phyloP scores from a whole-genome alignment of 140 eudicot species.

The Ambrosia hybrid region DNA sequence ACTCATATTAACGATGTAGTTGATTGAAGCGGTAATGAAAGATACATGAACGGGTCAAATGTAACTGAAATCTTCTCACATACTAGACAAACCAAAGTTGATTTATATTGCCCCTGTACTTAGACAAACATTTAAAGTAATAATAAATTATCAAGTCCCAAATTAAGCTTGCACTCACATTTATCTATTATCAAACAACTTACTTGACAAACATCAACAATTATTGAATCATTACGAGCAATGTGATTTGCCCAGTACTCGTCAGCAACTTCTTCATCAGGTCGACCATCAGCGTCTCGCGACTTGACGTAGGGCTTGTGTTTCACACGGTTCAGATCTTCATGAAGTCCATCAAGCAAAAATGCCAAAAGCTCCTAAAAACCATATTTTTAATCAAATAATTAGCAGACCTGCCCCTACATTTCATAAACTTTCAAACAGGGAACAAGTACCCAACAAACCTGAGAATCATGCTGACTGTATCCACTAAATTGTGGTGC shows the following conservation, averaged over 20 bases:
- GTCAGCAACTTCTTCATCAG: slow-evolving; percentile 99
- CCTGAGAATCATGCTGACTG: slow-evolving; percentile 99
- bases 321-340: slow-evolving; percentile 97
- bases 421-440: neutral
- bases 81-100: slow-evolving; percentile 91
- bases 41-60: slow-evolving; percentile 98
- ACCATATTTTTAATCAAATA: slow-evolving; percentile 18
- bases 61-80: slow-evolving; percentile 88
- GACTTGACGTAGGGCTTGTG: slow-evolving; percentile 91
- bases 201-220: slow-evolving; percentile 99
- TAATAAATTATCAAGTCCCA: neutral
- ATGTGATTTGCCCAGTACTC: slow-evolving; percentile 99
- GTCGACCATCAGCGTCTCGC: slow-evolving; percentile 95
- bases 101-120: slow-evolving; percentile 89
- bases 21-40: slow-evolving; percentile 92
- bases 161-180: neutral
- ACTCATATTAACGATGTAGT: too few species aligned
- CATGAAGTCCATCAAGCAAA: slow-evolving; percentile 97
- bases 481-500: slow-evolving; percentile 99
- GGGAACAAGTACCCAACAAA: slow-evolving; percentile 18
- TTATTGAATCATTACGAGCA: slow-evolving; percentile 96
- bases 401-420: neutral
- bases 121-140: slow-evolving; percentile 12
- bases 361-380: slow-evolving; percentile 93
- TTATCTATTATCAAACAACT: slow-evolving; percentile 31